Conservation (phyloP, 257 asterid species). For the Fraxinus pennsylvanica region DNA sequence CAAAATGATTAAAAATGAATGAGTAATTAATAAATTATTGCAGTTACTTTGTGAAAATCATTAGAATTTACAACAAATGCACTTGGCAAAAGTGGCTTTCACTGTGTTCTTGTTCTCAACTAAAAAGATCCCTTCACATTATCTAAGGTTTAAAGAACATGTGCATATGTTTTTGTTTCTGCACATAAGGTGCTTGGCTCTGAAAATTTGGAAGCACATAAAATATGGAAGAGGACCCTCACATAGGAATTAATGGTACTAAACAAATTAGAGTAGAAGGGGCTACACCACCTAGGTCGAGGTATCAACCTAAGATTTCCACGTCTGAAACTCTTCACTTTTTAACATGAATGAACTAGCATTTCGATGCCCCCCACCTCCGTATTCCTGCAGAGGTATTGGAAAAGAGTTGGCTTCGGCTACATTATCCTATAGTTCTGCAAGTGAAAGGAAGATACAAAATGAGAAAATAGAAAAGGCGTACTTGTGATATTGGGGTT, state of each 20-base stretch:
- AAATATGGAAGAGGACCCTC: neutral
- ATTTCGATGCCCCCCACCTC: constrained; percentile 84
- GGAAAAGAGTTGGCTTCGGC: constrained; percentile 16
- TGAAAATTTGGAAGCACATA: neutral
- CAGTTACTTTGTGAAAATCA: neutral
- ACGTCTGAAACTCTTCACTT: constrained; percentile 48
- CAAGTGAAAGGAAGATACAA: neutral
- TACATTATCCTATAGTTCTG: constrained; percentile 9
- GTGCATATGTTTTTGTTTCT: neutral
- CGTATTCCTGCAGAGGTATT: constrained; percentile 52
- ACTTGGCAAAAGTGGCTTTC: neutral
- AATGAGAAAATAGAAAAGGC: neutral
- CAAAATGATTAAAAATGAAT: neutral
- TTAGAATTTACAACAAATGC: neutral
- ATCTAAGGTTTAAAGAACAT: neutral
- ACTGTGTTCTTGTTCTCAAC: neutral
- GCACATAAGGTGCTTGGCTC: neutral
- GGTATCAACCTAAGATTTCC: constrained; percentile 50
- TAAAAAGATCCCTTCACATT: neutral
- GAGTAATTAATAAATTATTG: neutral
- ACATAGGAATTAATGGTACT: neutral
- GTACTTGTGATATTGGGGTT: constrained; percentile 75
- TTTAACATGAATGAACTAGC: constrained; percentile 81
- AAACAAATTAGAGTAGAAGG: neutral
- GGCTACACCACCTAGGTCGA: constrained; percentile 21